Percentiles rank a stretch among this genome's conserved stretches.
Evolutionary conservation across 1,139 yeast genomes (phyloP).

Genomic region (Pichia sp.): DNA sequence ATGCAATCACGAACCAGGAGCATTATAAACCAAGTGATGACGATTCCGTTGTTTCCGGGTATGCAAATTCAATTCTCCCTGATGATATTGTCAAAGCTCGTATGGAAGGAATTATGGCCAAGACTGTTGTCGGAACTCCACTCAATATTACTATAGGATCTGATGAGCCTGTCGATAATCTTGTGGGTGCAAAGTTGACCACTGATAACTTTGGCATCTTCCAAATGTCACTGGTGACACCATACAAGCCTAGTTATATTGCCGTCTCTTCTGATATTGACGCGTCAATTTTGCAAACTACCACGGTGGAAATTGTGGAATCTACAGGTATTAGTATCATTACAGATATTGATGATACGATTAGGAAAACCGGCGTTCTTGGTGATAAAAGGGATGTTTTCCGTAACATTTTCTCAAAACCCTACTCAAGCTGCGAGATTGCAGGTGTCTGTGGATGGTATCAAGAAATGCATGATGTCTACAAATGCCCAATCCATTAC

Average conservation of each 20-base stretch:
- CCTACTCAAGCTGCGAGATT: slow-evolving; percentile 58
- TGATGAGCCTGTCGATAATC: slow-evolving; percentile 25
- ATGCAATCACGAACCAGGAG: slow-evolving; percentile 24
- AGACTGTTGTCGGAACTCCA: slow-evolving; percentile 48
- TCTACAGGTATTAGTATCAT: slow-evolving; percentile 62
- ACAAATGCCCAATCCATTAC: slow-evolving; percentile 55
- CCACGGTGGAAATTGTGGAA: slow-evolving; percentile 37
- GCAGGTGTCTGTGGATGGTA: slow-evolving; percentile 75
- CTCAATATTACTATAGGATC: slow-evolving; percentile 48
- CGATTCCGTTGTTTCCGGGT: slow-evolving; percentile 18
- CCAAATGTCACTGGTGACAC: slow-evolving; percentile 39
- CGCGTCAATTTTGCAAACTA: slow-evolving; percentile 40
- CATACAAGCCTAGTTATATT: slow-evolving; percentile 50
- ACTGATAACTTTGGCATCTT: slow-evolving; percentile 62
- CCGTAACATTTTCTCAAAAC: slow-evolving; percentile 65
- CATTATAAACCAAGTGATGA: slow-evolving; percentile 13
- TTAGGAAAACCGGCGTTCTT: slow-evolving; percentile 81
- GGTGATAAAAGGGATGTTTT: slow-evolving; percentile 82
- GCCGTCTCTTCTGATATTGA: slow-evolving; percentile 35
- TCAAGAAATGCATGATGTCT: slow-evolving; percentile 29
- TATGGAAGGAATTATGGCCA: slow-evolving; percentile 52
- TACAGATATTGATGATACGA: slow-evolving; percentile 92
- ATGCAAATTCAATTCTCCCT: slow-evolving; percentile 6
- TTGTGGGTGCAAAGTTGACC: slow-evolving; percentile 26
- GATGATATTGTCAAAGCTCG: slow-evolving; percentile 47